A percentile compares a stretch with the other conserved stretches of the same genome.
Evolutionary conservation across 352 stramenopile genomes (phyloP).

Genomic region (Pythium guiyangense): DNA sequence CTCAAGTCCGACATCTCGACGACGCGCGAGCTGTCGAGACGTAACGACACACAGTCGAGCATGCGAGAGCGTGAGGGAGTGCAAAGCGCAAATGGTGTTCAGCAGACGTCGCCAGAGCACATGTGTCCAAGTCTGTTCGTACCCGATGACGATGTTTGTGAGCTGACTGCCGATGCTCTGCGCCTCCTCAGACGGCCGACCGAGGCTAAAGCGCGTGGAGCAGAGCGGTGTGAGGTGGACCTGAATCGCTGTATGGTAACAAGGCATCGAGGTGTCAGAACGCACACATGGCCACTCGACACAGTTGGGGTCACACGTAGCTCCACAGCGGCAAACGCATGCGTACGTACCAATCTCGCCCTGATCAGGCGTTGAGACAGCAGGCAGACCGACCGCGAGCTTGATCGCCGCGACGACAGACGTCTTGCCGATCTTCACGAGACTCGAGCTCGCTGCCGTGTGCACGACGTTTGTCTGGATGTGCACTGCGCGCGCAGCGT

Average conservation of each 20-base stretch:
- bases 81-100: no score
- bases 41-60: not conserved
- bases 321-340: not conserved
- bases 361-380: conserved; percentile 65
- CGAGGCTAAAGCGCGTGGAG: conserved; percentile 64
- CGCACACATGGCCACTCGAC: not conserved
- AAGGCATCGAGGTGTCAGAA: conserved; percentile 9
- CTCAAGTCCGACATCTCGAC: conserved; percentile 74
- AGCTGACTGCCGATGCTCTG: conserved; percentile 78
- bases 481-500: conserved; percentile 42
- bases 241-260: conserved; percentile 50
- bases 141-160: conserved; percentile 68
- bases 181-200: conserved; percentile 67
- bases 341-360: conserved; percentile 54
- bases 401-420: conserved; percentile 70
- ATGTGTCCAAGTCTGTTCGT: not conserved
- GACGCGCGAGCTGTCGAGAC: conserved; percentile 48
- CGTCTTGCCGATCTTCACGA: conserved; percentile 74
- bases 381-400: conserved; percentile 65
- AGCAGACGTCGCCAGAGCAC: not conserved
- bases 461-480: conserved; percentile 64
- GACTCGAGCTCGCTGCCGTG: conserved; percentile 58
- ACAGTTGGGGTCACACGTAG: not conserved
- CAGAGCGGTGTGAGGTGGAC: conserved; percentile 79
- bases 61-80: not conserved